Conservation (phyloP, 2,329 filamentous ascomycete species). For the Phyllosticta citribraziliensis region DNA sequence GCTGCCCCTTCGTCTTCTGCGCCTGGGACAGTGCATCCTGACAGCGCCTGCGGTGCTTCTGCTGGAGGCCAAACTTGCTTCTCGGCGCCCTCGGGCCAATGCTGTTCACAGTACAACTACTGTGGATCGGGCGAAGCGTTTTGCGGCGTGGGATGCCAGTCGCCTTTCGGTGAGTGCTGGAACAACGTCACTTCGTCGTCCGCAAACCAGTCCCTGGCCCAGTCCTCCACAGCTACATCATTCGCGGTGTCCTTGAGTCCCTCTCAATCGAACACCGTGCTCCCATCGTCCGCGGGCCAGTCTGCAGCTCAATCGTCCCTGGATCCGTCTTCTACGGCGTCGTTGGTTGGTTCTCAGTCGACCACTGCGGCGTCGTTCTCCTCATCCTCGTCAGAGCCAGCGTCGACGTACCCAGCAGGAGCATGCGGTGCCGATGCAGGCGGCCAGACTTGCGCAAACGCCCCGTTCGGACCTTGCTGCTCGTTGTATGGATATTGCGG, state of each 20-base stretch:
- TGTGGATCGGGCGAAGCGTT: background rate
- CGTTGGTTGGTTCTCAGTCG: no score
- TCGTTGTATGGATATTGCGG: conserved; percentile 2
- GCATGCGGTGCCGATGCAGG: background rate
- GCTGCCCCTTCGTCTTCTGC: background rate
- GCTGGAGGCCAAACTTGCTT: no score
- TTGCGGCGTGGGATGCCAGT: background rate
- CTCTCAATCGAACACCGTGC: no score
- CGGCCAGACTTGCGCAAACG: background rate
- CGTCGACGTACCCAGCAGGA: background rate
- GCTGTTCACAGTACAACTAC: conserved; percentile 3
- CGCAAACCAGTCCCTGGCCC: no score
- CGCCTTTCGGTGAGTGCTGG: background rate
- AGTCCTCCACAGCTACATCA: no score
- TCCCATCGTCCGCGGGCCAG: no score
- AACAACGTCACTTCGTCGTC: no score
- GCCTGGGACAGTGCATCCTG: background rate
- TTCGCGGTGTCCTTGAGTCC: no score
- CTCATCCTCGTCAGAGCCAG: background rate
- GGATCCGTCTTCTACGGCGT: no score
- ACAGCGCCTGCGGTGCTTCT: background rate
- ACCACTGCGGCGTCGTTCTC: no score
- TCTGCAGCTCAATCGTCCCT: no score
- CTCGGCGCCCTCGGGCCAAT: background rate
- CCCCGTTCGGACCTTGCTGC: conserved; percentile 1